These are phyloP conservation scores for Phytophthora sp. DNA, from an alignment of 352 stramenopile species.

Conservation along the genomic window DNA sequence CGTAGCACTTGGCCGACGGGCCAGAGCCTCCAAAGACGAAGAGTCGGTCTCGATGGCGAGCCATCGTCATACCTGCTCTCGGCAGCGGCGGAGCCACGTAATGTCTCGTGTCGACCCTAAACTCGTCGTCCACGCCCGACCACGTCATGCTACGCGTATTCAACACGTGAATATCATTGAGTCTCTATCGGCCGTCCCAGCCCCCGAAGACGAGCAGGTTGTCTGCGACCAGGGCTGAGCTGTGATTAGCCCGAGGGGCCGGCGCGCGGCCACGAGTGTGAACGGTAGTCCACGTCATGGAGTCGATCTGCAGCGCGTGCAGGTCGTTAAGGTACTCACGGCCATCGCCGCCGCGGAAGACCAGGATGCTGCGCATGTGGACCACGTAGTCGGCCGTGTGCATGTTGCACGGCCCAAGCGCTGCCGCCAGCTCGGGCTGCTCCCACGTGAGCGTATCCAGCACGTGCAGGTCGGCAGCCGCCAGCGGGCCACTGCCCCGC, in stretches of 20 bases:
- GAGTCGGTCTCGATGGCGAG: conserved; percentile 87
- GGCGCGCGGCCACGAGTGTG: conserved; percentile 79
- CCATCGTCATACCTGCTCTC: conserved; percentile 95
- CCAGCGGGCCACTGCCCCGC: conserved; percentile 92
- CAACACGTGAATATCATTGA: conserved; percentile 97
- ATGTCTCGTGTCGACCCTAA: conserved; percentile 30
- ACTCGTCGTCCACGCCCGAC: conserved; percentile 64
- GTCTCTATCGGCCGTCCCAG: conserved; percentile 91
- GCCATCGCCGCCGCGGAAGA: conserved; percentile 95
- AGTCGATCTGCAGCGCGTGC: conserved; percentile 91
- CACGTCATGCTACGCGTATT: conserved; percentile 91
- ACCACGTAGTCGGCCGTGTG: conserved; percentile 96
- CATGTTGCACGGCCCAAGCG: conserved; percentile 96
- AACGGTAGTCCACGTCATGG: conserved; percentile 87
- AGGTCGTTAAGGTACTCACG: conserved; percentile 97
- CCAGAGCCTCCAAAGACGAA: conserved; percentile 96
- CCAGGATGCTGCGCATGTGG: conserved; percentile 83
- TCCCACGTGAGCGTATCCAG: conserved; percentile 76
- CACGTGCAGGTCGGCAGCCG: conserved; percentile 92
- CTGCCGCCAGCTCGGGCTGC: conserved; percentile 48
- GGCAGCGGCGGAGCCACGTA: conserved; percentile 85
- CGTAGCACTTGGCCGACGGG: conserved; percentile 94
- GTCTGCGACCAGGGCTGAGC: conserved; percentile 86
- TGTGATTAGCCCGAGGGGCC: conserved; percentile 94
- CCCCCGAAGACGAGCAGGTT: conserved; percentile 95